Evolutionary conservation across 345 rosid species (phyloP), one percentile per base, ranked within the genome.

Genomic region (Sisymbrium altissimum): DNA sequence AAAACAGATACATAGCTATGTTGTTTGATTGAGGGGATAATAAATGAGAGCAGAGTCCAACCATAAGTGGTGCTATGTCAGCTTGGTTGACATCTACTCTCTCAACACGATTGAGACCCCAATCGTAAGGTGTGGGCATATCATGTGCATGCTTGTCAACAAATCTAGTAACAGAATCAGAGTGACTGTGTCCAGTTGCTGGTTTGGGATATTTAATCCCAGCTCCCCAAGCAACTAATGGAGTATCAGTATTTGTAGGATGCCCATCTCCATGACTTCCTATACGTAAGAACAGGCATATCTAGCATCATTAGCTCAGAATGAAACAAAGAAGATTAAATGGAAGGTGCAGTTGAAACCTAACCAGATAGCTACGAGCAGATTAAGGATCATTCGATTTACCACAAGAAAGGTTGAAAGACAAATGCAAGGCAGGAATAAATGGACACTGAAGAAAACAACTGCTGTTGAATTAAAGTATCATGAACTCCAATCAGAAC

Each of bases 201-300:
- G 84, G 89, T 75, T 73, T 81, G 69, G 98, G 97, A 82, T 87
- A 80, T 59, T 82, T 83, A 25, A 88, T 80, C 39, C 98, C 98
- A 64, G 96, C 98, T 80, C 97, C 97, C 98, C 98, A 94, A 62
- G 84, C 97, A 70, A 94, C 96, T 63, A 94, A 90, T 70, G 98
- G 97, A 72, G 98, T 91, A 77, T 93, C 98, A 66, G 96, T 93
- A 74, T 88, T 88, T 61, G 97, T 68, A 68, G 92, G 97, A 80
- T 93, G 97, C 54, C 98, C 98, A 78, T 91, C 98, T 53, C 97
- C 98, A 79, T 93, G 98, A 73, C 98, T 93, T 73, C 98, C 98
- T 87, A 40, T 9, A 40, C 9, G 23, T 36, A 43, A 62, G 14
- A 61, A 5, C 14, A 17, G 23, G 58, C 17, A 10, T 40, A 43